Conservation (phyloP, 2,329 filamentous ascomycete genomes). For the Fusarium secorum region DNA sequence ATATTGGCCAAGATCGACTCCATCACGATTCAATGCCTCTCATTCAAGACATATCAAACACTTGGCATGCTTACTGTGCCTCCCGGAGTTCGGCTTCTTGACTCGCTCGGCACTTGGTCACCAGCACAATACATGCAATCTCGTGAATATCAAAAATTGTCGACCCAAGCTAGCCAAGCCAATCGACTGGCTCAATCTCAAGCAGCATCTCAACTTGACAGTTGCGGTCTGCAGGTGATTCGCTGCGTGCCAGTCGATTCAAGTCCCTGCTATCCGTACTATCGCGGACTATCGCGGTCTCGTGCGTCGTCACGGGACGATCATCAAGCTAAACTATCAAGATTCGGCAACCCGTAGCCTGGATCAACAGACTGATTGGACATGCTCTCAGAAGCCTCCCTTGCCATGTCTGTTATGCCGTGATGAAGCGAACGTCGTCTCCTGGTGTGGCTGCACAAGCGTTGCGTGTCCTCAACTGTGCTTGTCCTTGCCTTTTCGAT, state of each 20-base stretch:
- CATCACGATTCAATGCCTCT: not conserved
- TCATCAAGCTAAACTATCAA: conserved; percentile 13
- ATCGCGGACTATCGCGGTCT: conserved; percentile 18
- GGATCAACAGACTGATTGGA: conserved; percentile 1
- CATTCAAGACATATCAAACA: not conserved
- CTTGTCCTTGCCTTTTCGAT: conserved; percentile 11
- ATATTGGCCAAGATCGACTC: conserved; percentile 3
- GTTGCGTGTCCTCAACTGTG: conserved; percentile 3
- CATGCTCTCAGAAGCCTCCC: not conserved
- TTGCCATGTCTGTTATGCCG: conserved; percentile 27
- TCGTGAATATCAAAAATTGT: not conserved
- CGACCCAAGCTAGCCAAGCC: conserved; percentile 3
- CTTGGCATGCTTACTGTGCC: conserved; percentile 4
- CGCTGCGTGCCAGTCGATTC: conserved; percentile 6
- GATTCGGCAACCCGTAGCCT: not conserved
- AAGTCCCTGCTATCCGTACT: not conserved
- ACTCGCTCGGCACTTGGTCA: conserved; percentile 33
- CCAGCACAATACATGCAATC: not conserved
- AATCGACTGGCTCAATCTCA: conserved; percentile 5
- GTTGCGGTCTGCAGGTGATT: conserved; percentile 38
- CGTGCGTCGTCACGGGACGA: conserved; percentile 37
- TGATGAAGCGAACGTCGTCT: conserved; percentile 27
- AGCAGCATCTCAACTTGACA: conserved; percentile 26
- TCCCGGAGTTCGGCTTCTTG: conserved; percentile 23
- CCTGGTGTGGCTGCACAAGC: conserved; percentile 20